A percentile compares a stretch with the other conserved stretches of the same genome.
Conservation (phyloP, 1,139 yeast species). For the Yamadazyma taylorii region DNA sequence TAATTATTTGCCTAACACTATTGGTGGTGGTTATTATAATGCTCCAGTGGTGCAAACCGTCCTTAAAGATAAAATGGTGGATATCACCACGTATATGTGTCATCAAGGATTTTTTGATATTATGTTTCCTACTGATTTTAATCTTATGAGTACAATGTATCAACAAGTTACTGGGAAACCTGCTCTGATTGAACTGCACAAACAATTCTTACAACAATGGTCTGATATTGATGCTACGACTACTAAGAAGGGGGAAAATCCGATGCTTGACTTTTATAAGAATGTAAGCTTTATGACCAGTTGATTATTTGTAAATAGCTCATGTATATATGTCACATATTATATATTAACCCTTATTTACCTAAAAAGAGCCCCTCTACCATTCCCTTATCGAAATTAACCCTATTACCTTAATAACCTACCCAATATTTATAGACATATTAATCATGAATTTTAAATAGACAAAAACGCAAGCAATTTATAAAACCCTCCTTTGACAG, state of each 20-base stretch:
- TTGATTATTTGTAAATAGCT: conserved; percentile 8
- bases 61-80: conserved; percentile 64
- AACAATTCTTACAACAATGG: conserved; percentile 68
- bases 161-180: conserved; percentile 63
- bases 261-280: conserved; percentile 77
- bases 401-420: too few species aligned
- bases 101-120: conserved; percentile 85
- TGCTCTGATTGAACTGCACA: conserved; percentile 57
- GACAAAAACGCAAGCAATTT: conserved; percentile 17
- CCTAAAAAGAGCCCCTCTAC: background rate
- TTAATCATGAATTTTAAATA: background rate
- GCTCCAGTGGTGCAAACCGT: conserved; percentile 87
- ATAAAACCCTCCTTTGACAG: conserved; percentile 28
- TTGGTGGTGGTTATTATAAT: conserved; percentile 58
- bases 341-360: background rate
- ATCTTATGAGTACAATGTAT: conserved; percentile 61
- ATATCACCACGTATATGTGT: conserved; percentile 73
- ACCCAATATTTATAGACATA: background rate
- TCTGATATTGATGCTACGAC: conserved; percentile 68
- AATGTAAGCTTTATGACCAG: conserved; percentile 75
- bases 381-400: too few species aligned
- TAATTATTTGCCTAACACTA: conserved; percentile 59
- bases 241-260: conserved; percentile 79
- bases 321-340: conserved; percentile 1
- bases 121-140: conserved; percentile 83